Conservation (phyloP, 257 asterid genomes). For the Plectranthus barbatus region DNA sequence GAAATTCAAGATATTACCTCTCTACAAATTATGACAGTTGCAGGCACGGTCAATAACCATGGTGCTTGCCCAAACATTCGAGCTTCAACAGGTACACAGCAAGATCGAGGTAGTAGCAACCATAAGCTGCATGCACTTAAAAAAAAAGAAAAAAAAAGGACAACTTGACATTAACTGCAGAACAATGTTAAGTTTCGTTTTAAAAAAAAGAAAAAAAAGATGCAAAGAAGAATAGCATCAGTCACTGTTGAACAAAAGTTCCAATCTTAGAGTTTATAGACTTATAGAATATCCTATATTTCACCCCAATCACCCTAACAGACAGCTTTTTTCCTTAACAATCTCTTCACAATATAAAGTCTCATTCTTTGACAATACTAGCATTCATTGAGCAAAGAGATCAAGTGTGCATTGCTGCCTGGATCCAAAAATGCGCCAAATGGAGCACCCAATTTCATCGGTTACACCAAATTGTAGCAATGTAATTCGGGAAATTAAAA, state of each 20-base stretch:
- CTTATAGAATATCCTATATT: neutral
- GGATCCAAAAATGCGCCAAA: conserved; percentile 99
- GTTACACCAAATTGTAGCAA: conserved; percentile 22
- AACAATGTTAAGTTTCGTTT: neutral
- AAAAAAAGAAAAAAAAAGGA: too few relatives aligned
- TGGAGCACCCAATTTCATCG: conserved; percentile 88
- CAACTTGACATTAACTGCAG: conserved; percentile 2
- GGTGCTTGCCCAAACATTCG: conserved; percentile 62
- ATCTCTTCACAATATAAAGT: neutral
- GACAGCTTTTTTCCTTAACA: neutral
- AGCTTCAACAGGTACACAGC: conserved; percentile 77
- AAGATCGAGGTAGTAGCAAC: conserved; percentile 93
- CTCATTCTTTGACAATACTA: neutral
- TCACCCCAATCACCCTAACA: conserved; percentile 1
- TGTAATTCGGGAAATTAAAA: conserved; percentile 6
- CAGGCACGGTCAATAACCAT: conserved; percentile 80
- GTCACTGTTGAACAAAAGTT: neutral
- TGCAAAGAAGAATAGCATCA: neutral
- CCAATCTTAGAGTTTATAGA: neutral
- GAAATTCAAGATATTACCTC: conserved; percentile 46
- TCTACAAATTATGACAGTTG: conserved; percentile 84
- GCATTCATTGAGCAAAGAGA: conserved; percentile 3
- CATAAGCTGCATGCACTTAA: conserved; percentile 70
- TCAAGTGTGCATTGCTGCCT: conserved; percentile 29
- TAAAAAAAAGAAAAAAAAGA: neutral